Conservation (phyloP, 331 rosid species). For the Quercus phellos region DNA sequence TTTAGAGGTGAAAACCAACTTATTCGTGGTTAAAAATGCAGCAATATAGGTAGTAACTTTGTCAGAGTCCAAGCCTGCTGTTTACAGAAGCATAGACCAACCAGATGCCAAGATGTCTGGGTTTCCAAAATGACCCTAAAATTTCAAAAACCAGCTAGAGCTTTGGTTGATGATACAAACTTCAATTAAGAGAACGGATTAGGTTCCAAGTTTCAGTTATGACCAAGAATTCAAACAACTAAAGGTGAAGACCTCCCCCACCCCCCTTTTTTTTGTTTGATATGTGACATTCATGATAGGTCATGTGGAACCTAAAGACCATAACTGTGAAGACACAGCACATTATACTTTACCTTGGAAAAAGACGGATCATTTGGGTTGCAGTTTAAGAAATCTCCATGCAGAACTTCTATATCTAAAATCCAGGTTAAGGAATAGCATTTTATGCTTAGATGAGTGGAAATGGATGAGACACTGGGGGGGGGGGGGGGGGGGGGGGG, state of each 20-base stretch:
- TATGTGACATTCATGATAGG: background rate
- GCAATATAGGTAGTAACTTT: background rate
- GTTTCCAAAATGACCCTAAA: background rate
- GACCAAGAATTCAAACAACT: background rate
- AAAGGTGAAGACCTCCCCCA: background rate
- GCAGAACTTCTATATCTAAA: conserved; percentile 64
- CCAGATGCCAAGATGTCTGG: background rate
- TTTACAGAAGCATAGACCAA: background rate
- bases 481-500: too few relatives aligned
- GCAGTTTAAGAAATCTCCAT: conserved; percentile 66
- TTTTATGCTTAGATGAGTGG: background rate
- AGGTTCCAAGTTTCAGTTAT: background rate
- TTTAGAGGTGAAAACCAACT: background rate
- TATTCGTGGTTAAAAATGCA: background rate
- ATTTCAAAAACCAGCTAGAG: background rate
- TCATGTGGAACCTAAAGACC: background rate
- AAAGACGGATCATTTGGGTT: conserved; percentile 55
- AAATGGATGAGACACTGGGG: background rate
- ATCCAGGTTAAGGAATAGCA: conserved; percentile 32
- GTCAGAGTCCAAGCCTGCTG: background rate
- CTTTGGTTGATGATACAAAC: background rate
- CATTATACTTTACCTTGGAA: conserved; percentile 47
- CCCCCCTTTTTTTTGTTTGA: too few relatives aligned
- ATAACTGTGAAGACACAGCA: background rate
- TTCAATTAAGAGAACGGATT: background rate